Evolutionary conservation across 768 basidiomycete species (phyloP), one percentile per base, ranked within the genome.

Genomic region (Cubamyces sp.): DNA sequence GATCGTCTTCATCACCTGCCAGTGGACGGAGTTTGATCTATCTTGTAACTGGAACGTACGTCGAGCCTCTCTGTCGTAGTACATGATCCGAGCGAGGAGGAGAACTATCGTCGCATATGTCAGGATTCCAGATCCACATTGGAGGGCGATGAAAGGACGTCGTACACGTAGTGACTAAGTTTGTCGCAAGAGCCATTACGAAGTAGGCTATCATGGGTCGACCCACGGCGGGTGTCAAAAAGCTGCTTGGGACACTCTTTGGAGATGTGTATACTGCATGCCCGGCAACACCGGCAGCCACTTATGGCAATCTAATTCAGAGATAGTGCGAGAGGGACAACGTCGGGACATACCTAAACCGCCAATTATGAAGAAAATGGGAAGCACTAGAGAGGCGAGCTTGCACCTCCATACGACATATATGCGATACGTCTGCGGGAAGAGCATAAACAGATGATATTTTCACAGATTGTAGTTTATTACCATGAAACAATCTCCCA

Each of bases 401-500:
- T 49, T 23, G 12, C 47, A 28, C 4, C n/a, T 49, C 47, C 47
- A 49, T 6, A 49, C 47, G 14, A 49, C 47, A 18, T 15, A 49
- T 23, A 49, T 28, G 2, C 47, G 47, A 26, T 49, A 49, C 5
- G 47, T 49, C 47, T 49, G 25, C 1, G 47, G 34, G 34, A 34
- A 34, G 34, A 34, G 34, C 34, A 34, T 34, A 9, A 34, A 34
- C 34, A 34, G 34, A 34, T 34, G 9, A 11, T 34, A 34, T 34
- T 34, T 1, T 34, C 1, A 34, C 34, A 11, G 9, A 34, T 49
- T 26, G 25, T 23, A 11, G 46, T 23, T 49, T 6, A 15, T 48
- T 26, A 49, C 47, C 47, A 49, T 49, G 47, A 49, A 49, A 25
- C 47, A 16, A 49, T 49, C 47, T 16, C 47, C 47, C 7, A 49